Conservation (phyloP, 768 basidiomycete genomes). For the Mycena filopes region DNA sequence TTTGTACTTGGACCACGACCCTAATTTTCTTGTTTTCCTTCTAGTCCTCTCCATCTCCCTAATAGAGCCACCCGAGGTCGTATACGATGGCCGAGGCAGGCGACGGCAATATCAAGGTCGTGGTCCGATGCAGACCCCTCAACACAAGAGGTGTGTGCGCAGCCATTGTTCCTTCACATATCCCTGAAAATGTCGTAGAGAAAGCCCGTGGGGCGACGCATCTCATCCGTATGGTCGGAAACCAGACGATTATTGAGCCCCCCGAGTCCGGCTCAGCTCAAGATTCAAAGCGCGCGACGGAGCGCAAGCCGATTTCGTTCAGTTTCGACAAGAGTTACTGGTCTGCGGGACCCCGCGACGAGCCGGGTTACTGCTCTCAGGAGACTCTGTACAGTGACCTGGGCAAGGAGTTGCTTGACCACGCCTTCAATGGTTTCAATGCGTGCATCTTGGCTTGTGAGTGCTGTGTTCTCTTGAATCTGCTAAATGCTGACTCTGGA, state of each 20-base stretch:
- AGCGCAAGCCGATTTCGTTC: constrained; percentile 90
- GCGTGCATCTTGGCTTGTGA: constrained; percentile 98
- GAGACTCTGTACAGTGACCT: constrained; percentile 95
- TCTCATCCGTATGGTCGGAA: constrained; percentile 95
- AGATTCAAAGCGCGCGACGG: constrained; percentile 83
- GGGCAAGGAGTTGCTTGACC: constrained; percentile 93
- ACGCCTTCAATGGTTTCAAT: constrained; percentile 96
- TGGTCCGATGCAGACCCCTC: constrained; percentile 95
- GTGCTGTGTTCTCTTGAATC: constrained; percentile 47
- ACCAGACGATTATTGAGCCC: constrained; percentile 92
- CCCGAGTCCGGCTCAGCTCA: constrained; percentile 79
- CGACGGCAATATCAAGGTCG: constrained; percentile 93
- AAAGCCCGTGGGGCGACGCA: constrained; percentile 92
- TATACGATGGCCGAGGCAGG: constrained; percentile 76
- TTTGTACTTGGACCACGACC: constrained; percentile 27
- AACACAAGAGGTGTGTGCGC: constrained; percentile 84
- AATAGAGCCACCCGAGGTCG: constrained; percentile 14
- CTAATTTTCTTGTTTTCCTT: constrained; percentile 24
- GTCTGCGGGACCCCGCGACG: constrained; percentile 92
- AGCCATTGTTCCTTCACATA: not conserved
- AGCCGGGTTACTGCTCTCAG: constrained; percentile 92
- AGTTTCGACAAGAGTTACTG: constrained; percentile 98
- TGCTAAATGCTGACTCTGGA: constrained; percentile 14
- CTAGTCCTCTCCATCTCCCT: constrained; percentile 8
- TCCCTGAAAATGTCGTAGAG: constrained; percentile 58